phyloP scores from a whole-genome alignment of 2,329 filamentous ascomycete genomes.

The Aspergillus sp. region DNA sequence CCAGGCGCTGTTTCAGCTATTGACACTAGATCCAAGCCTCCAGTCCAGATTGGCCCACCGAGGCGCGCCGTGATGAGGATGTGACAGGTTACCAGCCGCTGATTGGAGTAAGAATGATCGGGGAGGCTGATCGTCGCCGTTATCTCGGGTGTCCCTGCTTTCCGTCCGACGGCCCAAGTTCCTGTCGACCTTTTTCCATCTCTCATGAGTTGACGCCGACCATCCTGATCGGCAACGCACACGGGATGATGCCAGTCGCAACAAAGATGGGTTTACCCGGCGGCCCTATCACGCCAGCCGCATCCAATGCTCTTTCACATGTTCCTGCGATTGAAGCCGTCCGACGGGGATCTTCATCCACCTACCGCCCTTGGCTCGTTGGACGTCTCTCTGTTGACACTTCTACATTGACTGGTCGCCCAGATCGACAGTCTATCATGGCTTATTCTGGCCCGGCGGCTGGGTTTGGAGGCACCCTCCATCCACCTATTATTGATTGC shows the following conservation, averaged over 20 bases:
- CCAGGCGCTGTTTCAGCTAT: neutral
- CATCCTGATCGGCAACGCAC: constrained; percentile 1
- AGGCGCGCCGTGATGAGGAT: neutral
- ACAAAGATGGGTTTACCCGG: neutral
- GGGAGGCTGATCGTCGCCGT: constrained; percentile 1
- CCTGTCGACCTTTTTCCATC: neutral
- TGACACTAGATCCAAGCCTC: neutral
- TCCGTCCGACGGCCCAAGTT: neutral
- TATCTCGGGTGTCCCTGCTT: constrained; percentile 1
- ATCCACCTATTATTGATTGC: neutral
- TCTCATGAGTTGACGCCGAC: neutral
- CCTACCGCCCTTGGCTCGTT: neutral
- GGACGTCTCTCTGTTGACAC: neutral
- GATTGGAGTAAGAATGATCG: constrained; percentile 3
- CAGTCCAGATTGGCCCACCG: neutral
- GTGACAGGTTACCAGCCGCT: neutral
- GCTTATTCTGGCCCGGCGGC: neutral
- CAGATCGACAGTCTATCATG: neutral
- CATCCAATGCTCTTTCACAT: neutral
- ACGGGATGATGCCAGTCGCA: neutral
- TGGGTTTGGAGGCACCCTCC: neutral
- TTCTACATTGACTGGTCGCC: neutral
- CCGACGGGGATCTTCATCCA: neutral
- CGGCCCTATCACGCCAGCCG: neutral
- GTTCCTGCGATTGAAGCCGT: neutral